Conservation (phyloP, 139 green algal species). For the Micromonas commoda region DNA sequence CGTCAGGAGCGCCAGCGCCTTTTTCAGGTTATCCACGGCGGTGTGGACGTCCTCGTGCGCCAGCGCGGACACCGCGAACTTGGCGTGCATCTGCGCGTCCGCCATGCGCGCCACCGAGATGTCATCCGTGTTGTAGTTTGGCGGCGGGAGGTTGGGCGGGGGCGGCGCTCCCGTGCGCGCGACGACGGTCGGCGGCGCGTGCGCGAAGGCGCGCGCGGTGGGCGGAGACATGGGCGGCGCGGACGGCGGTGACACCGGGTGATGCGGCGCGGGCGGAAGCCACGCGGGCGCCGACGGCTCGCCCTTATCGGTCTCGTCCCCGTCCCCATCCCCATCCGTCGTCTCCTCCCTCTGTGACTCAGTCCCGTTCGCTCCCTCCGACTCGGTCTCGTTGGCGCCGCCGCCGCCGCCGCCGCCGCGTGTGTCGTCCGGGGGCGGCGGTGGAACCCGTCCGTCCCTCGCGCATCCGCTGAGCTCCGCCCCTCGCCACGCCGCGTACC, state of each 20-base stretch:
- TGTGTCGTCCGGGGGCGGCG: background rate
- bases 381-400: no score
- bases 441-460: background rate
- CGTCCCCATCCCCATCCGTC: background rate
- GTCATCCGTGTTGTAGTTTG: background rate
- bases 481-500: slow-evolving; percentile 24
- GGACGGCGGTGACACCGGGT: background rate
- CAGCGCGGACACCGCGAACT: slow-evolving; percentile 41
- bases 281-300: background rate
- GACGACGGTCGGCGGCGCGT: background rate
- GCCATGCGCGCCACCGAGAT: background rate
- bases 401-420: no score
- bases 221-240: background rate
- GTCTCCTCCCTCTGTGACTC: no score
- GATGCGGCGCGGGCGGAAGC: background rate
- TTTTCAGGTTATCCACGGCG: slow-evolving; percentile 37
- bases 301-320: background rate
- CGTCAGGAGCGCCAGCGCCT: slow-evolving; percentile 11
- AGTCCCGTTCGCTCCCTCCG: no score
- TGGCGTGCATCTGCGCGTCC: slow-evolving; percentile 41
- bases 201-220: background rate
- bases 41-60: slow-evolving; percentile 40
- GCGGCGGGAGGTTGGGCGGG: background rate
- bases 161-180: background rate
- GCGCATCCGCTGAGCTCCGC: slow-evolving; percentile 6